Conservation (phyloP, 345 rosid species). For the sweet orange (Citrus sinensis) region DNA sequence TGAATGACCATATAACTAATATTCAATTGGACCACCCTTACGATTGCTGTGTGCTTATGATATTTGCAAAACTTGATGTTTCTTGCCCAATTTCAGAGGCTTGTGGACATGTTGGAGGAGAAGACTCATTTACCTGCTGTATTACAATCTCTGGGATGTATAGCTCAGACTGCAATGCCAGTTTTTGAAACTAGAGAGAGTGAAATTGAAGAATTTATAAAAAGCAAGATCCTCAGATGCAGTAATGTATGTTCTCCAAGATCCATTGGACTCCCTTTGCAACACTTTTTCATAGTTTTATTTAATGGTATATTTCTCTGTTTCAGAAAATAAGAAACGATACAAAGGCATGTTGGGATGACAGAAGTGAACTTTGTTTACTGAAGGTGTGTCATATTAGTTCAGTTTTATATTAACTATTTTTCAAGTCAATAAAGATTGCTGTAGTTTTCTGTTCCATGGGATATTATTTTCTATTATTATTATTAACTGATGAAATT, state of each 20-base stretch:
- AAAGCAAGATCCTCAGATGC: slow-evolving; percentile 61
- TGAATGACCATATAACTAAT: background rate
- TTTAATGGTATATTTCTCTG: slow-evolving; percentile 17
- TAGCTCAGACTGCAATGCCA: slow-evolving; percentile 94
- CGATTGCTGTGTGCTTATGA: background rate
- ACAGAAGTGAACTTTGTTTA: slow-evolving; percentile 76
- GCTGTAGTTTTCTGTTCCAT: background rate
- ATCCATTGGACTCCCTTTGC: slow-evolving; percentile 16
- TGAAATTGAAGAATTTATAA: slow-evolving; percentile 76
- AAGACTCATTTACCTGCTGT: slow-evolving; percentile 87
- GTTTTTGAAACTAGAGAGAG: slow-evolving; percentile 95
- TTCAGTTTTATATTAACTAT: background rate
- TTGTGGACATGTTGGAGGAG: slow-evolving; percentile 92
- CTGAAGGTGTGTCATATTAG: slow-evolving; percentile 66
- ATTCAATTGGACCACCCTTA: background rate
- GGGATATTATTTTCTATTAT: background rate
- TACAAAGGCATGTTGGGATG: slow-evolving; percentile 58
- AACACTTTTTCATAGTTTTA: slow-evolving; percentile 11
- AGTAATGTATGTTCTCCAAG: slow-evolving; percentile 48
- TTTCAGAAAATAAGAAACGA: slow-evolving; percentile 65
- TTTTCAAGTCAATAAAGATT: background rate
- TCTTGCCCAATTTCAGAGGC: slow-evolving; percentile 61
- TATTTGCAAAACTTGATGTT: slow-evolving; percentile 22
- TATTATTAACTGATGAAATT: background rate
- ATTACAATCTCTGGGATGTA: slow-evolving; percentile 93